Evolutionary conservation across 164 flowering plant genomes (phyloP).

Genomic region (Tetrastigma voinierianum): DNA sequence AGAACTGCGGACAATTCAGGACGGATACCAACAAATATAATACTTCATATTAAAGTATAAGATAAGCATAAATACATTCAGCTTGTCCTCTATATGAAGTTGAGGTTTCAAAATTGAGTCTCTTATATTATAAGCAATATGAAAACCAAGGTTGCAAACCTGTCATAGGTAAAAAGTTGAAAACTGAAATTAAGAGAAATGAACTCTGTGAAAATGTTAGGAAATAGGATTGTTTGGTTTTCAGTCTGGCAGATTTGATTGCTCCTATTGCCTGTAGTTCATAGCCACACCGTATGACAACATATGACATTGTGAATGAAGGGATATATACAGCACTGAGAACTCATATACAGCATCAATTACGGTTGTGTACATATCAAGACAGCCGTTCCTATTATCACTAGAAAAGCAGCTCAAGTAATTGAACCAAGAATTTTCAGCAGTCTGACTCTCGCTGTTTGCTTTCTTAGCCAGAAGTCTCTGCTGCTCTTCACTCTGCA

Average conservation of each 20-base stretch:
- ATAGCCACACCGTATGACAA: constrained; percentile 32
- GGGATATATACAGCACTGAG: constrained; percentile 17
- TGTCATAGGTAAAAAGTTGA: not conserved
- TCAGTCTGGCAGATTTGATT: constrained; percentile 25
- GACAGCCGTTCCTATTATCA: constrained; percentile 28
- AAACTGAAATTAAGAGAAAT: not conserved
- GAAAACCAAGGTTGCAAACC: not conserved
- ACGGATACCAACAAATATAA: no score
- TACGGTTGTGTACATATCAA: constrained; percentile 24
- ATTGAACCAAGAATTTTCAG: constrained; percentile 19
- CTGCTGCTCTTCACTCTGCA: constrained; percentile 6
- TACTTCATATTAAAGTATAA: no score
- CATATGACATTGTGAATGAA: constrained; percentile 29
- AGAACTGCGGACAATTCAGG: no score
- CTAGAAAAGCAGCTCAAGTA: constrained; percentile 19
- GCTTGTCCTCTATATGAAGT: no score
- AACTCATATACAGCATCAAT: constrained; percentile 18
- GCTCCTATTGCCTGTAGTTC: constrained; percentile 20
- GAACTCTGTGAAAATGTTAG: constrained; percentile 30
- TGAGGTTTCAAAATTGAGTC: no score
- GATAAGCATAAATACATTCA: no score
- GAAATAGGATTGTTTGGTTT: constrained; percentile 31
- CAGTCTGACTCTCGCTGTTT: constrained; percentile 5
- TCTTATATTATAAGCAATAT: not conserved
- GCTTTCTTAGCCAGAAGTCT: not conserved